Percentiles rank a stretch among this genome's conserved stretches.
Conservation (phyloP, 345 rosid species). For the Euphorbia pulcherrima region DNA sequence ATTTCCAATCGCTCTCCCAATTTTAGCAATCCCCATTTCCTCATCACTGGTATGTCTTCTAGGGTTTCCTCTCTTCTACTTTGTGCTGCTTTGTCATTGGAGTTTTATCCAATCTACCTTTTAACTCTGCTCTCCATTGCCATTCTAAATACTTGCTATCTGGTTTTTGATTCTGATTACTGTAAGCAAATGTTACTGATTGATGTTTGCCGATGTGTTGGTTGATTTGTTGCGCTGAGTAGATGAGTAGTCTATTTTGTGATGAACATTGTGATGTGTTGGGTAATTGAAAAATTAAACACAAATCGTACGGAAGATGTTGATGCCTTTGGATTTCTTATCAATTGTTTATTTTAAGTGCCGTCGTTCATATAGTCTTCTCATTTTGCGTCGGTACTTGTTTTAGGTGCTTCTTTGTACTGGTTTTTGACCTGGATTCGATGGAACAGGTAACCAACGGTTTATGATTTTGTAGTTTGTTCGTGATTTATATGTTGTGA, state of each 20-base stretch:
- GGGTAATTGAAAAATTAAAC: neutral
- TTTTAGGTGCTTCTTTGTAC: neutral
- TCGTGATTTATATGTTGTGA: neutral
- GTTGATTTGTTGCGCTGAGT: neutral
- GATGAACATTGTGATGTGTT: neutral
- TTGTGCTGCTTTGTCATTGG: neutral
- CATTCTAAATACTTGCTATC: neutral
- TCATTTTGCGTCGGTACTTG: neutral
- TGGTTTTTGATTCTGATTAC: neutral
- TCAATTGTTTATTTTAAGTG: neutral
- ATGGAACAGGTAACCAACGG: neutral
- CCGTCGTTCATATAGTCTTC: neutral
- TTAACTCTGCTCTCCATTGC: neutral
- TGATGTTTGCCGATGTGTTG: neutral
- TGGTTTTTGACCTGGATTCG: neutral
- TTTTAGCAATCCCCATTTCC: neutral
- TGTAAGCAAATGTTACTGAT: neutral
- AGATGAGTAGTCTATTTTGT: neutral
- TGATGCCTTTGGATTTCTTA: neutral
- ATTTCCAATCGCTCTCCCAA: neutral
- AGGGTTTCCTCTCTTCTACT: neutral
- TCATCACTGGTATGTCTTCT: neutral
- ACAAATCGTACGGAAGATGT: neutral
- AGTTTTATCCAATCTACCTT: neutral
- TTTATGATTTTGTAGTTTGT: neutral